Evolutionary conservation across 805 yeast genomes (phyloP).

Genomic region (Yamadazyma paraphyllophila): DNA sequence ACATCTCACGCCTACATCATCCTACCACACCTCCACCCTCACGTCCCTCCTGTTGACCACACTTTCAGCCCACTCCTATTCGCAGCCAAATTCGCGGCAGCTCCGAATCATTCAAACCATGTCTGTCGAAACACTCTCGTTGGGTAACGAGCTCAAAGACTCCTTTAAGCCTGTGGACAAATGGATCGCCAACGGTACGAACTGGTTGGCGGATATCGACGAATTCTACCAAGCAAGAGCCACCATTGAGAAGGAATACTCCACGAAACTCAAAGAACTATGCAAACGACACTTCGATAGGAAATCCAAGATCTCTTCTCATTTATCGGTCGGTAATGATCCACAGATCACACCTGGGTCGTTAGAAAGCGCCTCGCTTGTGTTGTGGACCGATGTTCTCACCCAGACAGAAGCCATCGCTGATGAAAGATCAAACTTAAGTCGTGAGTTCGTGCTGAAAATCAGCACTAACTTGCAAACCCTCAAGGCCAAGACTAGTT

Average conservation of each 20-base stretch:
- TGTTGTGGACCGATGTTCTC: slow-evolving; percentile 86
- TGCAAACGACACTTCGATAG: slow-evolving; percentile 69
- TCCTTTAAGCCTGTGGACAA: slow-evolving; percentile 71
- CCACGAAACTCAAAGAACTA: slow-evolving; percentile 61
- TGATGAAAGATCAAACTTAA: slow-evolving; percentile 58
- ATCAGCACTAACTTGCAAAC: slow-evolving; percentile 60
- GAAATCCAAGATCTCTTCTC: slow-evolving; percentile 67
- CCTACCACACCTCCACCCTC: background rate
- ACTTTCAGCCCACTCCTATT: background rate
- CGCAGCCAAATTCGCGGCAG: slow-evolving; percentile 1
- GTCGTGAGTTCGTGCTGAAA: slow-evolving; percentile 57
- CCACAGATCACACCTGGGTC: slow-evolving; percentile 96
- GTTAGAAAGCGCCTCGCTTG: slow-evolving; percentile 79
- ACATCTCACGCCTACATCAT: background rate
- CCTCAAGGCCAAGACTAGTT: slow-evolving; percentile 52
- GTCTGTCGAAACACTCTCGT: slow-evolving; percentile 29
- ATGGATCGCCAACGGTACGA: slow-evolving; percentile 74
- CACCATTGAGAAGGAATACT: slow-evolving; percentile 76
- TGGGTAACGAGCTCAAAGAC: slow-evolving; percentile 78
- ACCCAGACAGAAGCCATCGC: slow-evolving; percentile 81
- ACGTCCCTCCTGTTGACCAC: background rate
- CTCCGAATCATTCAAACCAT: slow-evolving; percentile 8
- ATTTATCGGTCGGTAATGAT: slow-evolving; percentile 81
- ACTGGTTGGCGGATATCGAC: slow-evolving; percentile 77
- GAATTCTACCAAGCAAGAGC: slow-evolving; percentile 83